Evolutionary conservation across 352 stramenopile species (phyloP).

Genomic region (Peronosclerospora sorghi): DNA sequence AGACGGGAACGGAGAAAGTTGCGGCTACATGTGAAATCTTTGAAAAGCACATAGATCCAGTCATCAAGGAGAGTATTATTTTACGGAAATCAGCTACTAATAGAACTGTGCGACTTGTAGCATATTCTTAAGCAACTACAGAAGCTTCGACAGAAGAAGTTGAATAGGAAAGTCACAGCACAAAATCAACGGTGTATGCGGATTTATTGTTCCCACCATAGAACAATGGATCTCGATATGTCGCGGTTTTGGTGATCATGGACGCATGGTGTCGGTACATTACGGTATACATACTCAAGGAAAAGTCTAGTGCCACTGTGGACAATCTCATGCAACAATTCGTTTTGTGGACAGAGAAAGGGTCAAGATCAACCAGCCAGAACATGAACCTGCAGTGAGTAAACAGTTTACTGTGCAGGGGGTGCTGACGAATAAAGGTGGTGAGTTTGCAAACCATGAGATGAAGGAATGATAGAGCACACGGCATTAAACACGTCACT

Average conservation of each 20-base stretch:
- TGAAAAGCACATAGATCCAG: background rate
- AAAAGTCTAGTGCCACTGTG: too few relatives aligned
- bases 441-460: background rate
- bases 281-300: too few relatives aligned
- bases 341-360: constrained; percentile 1
- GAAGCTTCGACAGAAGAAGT: background rate
- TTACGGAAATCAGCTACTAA: too few relatives aligned
- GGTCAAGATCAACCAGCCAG: constrained; percentile 2
- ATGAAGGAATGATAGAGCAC: background rate
- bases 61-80: too few relatives aligned
- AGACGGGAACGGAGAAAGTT: too few relatives aligned
- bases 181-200: background rate
- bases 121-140: constrained; percentile 4
- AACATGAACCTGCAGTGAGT: background rate
- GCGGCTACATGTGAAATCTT: too few relatives aligned
- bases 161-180: background rate
- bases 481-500: constrained; percentile 2
- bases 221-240: background rate
- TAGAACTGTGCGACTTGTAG: background rate
- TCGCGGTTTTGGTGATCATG: constrained; percentile 2
- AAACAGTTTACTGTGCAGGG: background rate
- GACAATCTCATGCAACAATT: background rate
- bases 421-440: too few relatives aligned
- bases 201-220: constrained; percentile 1
- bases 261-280: constrained; percentile 2